Base-by-base conservation (phyloP, 805 yeast genomes). In the Teunomyces lycoperdinae region DNA sequence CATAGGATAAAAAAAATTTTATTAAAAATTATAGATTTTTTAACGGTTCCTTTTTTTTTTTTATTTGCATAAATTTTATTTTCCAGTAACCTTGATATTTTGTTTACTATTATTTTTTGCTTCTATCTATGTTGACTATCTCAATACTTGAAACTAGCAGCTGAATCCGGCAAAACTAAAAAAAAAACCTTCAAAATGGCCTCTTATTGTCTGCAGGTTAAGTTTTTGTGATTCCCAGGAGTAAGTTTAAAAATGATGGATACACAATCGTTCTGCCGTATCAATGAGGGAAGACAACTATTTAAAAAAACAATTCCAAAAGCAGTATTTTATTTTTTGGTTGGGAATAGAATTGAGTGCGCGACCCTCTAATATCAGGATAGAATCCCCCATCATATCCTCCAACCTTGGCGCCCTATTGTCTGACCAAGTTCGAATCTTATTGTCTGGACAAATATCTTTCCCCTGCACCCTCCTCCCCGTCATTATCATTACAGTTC, bases 21-120 rank as follows among this genome's bases (percentile, higher is more conserved):
- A 29, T 14, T 20, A 27, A 42, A 27, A 42, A 13, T 31, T 42
- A 32, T 42, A 32, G 39, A 43, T 43, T 42, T 42, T 42, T 28
- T 42, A 28, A 42, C 33, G 33, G 43, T 28, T 42, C 33, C 33
- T 42, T 42, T 42, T 42, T 42, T 42, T 41, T 42, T 42, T 42
- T 42, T 30, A 30, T 30, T 42, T 28, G 32, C 33, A 28, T 28
- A 34, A 30, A 16, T 16, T 28, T 40, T 40, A 40, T 42, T 30
- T 42, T 42, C 27, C 20, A 28, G 14, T 13, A 28, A 39, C 5
- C n/a, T 28, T 40, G 7, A 30, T 14, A 28, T 40, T 28, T 40
- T 40, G 32, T 40, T 16, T 17, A 40, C 13, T 38, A 26, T 38
- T 38, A 38, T 38, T 38, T 24, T 38, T 38, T 38, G 13, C 10